These are phyloP conservation scores for Pachyrhizus erosus DNA, from an alignment of 306 rosid species.

Conservation along the genomic window DNA sequence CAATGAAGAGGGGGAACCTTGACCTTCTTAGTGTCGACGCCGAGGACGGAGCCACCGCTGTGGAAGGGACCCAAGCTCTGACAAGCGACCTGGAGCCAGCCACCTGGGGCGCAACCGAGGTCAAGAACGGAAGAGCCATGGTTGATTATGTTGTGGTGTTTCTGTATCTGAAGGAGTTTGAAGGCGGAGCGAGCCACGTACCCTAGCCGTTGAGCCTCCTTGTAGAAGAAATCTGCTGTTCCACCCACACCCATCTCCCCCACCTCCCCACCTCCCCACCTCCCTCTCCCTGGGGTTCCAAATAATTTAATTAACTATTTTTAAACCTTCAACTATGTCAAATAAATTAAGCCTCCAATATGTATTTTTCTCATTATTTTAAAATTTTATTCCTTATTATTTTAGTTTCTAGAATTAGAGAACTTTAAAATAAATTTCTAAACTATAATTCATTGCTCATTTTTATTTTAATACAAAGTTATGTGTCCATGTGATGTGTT, in stretches of 20 bases:
- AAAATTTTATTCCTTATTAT: too few species aligned
- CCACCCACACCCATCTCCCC: constrained; percentile 69
- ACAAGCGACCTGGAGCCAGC: constrained; percentile 97
- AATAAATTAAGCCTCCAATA: too few species aligned
- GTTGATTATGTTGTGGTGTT: constrained; percentile 68
- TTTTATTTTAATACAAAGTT: too few species aligned
- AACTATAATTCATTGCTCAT: too few species aligned
- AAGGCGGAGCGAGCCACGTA: constrained; percentile 96
- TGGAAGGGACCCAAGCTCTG: constrained; percentile 82
- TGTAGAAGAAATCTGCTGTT: constrained; percentile 88
- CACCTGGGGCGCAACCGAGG: constrained; percentile 97
- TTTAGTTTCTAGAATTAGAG: too few species aligned
- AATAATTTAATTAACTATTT: not conserved
- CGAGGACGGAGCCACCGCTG: constrained; percentile 75
- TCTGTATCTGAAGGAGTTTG: constrained; percentile 88
- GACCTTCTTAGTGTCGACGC: constrained; percentile 90
- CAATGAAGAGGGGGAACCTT: constrained; percentile 80
- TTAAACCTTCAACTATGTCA: too few species aligned
- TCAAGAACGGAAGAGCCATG: constrained; percentile 79
- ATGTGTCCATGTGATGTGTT: too few species aligned
- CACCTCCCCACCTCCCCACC: not conserved
- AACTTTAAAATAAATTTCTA: too few species aligned
- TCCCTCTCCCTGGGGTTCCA: not conserved
- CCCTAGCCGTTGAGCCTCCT: constrained; percentile 97
- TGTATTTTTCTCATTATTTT: too few species aligned